These are phyloP conservation scores for Candida yuanshanica DNA, from an alignment of 805 yeast species.

Conservation along the genomic window DNA sequence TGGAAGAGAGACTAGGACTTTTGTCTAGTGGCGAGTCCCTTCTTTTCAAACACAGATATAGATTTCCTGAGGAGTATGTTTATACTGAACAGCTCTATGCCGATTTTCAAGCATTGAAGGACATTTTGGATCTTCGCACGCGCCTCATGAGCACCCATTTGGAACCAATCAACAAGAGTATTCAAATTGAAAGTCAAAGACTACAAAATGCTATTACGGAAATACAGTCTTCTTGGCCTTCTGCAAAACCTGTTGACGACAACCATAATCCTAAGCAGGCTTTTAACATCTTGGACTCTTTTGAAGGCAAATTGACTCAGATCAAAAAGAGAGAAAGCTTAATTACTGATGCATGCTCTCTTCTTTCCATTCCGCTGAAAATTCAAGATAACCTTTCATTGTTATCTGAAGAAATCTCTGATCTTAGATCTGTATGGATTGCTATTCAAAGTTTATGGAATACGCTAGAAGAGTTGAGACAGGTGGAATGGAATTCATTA, in stretches of 20 bases:
- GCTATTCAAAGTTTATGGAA: conserved; percentile 48
- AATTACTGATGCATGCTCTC: conserved; percentile 26
- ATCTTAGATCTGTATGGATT: conserved; percentile 59
- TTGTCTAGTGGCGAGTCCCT: conserved; percentile 29
- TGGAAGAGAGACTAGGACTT: conserved; percentile 5
- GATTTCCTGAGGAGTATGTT: conserved; percentile 49
- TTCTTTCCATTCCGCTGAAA: conserved; percentile 29
- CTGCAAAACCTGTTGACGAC: conserved; percentile 41
- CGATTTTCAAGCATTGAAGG: conserved; percentile 36
- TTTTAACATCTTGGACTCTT: conserved; percentile 21
- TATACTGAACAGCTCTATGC: conserved; percentile 57
- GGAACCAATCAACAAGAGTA: conserved; percentile 35
- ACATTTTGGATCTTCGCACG: conserved; percentile 32
- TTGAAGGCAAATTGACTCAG: conserved; percentile 28
- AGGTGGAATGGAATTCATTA: conserved; percentile 43
- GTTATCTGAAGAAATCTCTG: conserved; percentile 44
- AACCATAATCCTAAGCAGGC: conserved; percentile 39
- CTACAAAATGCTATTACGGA: conserved; percentile 28
- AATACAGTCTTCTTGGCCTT: conserved; percentile 41
- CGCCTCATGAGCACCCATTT: conserved; percentile 34
- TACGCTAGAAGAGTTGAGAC: conserved; percentile 37
- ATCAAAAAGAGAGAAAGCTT: conserved; percentile 11
- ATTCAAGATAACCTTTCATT: conserved; percentile 25
- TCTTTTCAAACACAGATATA: conserved; percentile 38
- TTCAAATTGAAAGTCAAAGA: conserved; percentile 35